A percentile compares a stretch with the other conserved stretches of the same genome.
Evolutionary conservation across 345 rosid genomes (phyloP).

Genomic region (Heritiera littoralis): DNA sequence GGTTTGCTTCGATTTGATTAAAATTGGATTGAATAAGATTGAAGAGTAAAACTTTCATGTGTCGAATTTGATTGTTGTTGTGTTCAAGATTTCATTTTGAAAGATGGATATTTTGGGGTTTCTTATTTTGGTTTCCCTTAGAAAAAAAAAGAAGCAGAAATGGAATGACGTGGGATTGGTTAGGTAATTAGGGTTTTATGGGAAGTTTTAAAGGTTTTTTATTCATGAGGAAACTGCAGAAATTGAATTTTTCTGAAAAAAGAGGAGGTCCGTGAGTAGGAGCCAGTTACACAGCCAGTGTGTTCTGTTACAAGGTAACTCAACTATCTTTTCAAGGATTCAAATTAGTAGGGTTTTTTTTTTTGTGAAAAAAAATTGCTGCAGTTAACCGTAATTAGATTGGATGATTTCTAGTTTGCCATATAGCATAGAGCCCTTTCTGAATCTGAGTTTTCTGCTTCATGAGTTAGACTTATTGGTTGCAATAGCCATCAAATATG

Average conservation of each 20-base stretch:
- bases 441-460: background rate
- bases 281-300: background rate
- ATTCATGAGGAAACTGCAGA: background rate
- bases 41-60: background rate
- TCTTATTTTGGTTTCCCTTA: background rate
- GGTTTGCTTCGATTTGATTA: background rate
- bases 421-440: background rate
- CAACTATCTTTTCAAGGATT: background rate
- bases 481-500: background rate
- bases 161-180: background rate
- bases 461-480: background rate
- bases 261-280: background rate
- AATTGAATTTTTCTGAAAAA: background rate
- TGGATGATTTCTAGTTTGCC: background rate
- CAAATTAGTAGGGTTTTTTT: background rate
- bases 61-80: background rate
- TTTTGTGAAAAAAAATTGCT: background rate
- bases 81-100: background rate
- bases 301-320: background rate
- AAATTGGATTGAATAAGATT: conserved; percentile 8
- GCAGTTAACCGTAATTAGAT: background rate
- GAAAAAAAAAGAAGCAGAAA: background rate
- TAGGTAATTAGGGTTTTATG: background rate
- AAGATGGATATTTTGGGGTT: background rate
- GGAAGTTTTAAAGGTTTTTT: background rate